These are phyloP conservation scores for Schizophyllum amplum DNA, from an alignment of 1,284 basidiomycete species.

Conservation along the genomic window DNA sequence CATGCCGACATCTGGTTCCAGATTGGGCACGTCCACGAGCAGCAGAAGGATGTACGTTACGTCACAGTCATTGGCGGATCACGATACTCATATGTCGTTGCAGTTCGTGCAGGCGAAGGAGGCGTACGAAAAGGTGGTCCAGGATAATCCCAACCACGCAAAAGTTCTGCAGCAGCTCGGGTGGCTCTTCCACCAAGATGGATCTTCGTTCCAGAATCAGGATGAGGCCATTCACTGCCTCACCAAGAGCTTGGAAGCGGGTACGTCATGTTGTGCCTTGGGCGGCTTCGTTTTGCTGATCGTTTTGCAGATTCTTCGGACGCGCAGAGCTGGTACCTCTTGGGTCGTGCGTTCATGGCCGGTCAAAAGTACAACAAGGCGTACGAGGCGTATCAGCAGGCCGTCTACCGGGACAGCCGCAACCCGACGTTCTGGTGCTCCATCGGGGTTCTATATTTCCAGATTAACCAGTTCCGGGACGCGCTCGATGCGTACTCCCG, in stretches of 20 bases:
- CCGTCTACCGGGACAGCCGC: constrained; percentile 95
- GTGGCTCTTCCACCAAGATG: constrained; percentile 95
- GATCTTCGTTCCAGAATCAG: constrained; percentile 91
- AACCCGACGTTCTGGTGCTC: constrained; percentile 99
- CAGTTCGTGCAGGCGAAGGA: constrained; percentile 88
- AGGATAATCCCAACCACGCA: constrained; percentile 89
- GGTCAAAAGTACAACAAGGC: constrained; percentile 99
- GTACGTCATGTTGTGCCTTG: constrained; percentile 35
- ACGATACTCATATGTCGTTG: not conserved
- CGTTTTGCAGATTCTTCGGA: constrained; percentile 73
- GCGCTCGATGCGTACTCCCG: constrained; percentile 97
- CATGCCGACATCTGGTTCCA: constrained; percentile 99
- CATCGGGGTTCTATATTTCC: constrained; percentile 98
- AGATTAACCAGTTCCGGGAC: constrained; percentile 98
- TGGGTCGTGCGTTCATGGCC: constrained; percentile 97
- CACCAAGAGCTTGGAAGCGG: constrained; percentile 90
- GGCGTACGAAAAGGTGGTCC: constrained; percentile 94
- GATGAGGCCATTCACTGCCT: constrained; percentile 91
- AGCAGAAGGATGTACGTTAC: constrained; percentile 81
- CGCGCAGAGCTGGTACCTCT: constrained; percentile 97
- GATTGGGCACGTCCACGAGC: constrained; percentile 97
- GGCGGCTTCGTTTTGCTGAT: constrained; percentile 7
- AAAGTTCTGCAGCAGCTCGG: constrained; percentile 98
- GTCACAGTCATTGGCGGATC: not conserved
- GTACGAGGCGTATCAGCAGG: constrained; percentile 99